Base-by-base conservation (phyloP, 805 yeast species). In the Starmerella riodocensis region DNA sequence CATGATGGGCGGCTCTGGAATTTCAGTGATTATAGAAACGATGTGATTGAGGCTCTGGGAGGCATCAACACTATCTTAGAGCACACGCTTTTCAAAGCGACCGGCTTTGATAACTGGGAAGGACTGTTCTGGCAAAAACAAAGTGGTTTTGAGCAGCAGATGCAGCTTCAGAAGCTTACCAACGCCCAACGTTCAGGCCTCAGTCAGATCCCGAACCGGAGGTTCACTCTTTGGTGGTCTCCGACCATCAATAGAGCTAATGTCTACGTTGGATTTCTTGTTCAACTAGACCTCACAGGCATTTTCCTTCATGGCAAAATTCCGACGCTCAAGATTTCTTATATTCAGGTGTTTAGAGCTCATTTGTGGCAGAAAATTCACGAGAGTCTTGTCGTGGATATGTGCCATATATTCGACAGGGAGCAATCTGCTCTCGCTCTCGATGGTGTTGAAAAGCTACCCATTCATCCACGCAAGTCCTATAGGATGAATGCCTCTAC, bases 311-410 rank as follows among this genome's bases (percentile, higher is more conserved):
- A 91, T 56, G 99, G 99, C 50, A 91, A 91, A 59, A 91, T 91
- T 48, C 99, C 99, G 6, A 91, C 99, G 0, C 65, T 91, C 54
- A 91, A 91, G 59, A 91, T 91, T 22, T 88, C 98, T 1, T 67
- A 88, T 46, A 86, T 91, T 57, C 99, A 91, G 57, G 84, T 91
- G 3, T 91, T 91, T 70, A 69, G 99, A 41, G 97, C 98, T 0
- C 99, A 91, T 65, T 70, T 91, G 53, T 91, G 99, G 99, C 99
- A 91, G 58, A 91, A 93, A 59, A 91, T 91, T 39, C 99, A 91
- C 57, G 99, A 91, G 60, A 78, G 93, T 60, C 67, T 91, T 35
- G 95, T 91, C 3, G 82, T 83, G 56, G 98, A 91, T 64, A 53
- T 91, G 23, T 85, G 95, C 53, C 96, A 86, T 55, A 88, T 85